phyloP scores from a whole-genome alignment of 2,329 filamentous ascomycete genomes.

The Penicillium sp. region DNA sequence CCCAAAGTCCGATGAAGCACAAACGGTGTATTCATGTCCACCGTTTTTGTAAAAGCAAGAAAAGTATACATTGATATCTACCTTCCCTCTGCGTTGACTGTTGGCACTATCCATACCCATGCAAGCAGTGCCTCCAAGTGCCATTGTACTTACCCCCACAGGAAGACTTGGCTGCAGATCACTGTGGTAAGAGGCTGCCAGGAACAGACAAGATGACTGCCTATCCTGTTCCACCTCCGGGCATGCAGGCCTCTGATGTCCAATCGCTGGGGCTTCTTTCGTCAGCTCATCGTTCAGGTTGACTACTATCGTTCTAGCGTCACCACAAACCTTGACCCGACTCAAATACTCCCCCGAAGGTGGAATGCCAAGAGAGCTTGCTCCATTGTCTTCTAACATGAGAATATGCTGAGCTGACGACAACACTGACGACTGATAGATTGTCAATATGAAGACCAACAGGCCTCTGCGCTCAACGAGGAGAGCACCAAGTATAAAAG shows the following conservation, averaged over 20 bases:
- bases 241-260: neutral
- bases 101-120: neutral
- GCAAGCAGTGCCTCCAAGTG: neutral
- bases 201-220: neutral
- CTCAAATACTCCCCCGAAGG: neutral
- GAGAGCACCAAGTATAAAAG: neutral
- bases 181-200: neutral
- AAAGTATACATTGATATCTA: neutral
- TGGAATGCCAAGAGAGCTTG: neutral
- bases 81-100: too few species aligned
- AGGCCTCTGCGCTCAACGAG: neutral
- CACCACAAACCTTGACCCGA: neutral
- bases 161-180: slow-evolving; percentile 1
- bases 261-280: neutral
- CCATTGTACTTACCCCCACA: neutral
- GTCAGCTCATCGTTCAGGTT: neutral
- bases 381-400: neutral
- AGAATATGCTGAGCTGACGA: neutral
- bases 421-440: neutral
- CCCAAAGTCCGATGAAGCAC: too few species aligned
- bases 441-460: neutral
- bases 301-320: neutral
- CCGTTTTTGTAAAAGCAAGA: neutral
- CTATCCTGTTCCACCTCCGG: neutral
- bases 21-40: too few species aligned